Evolutionary conservation across 345 rosid species (phyloP), one percentile per base, ranked within the genome.

Genomic region (Corchorus olitorius): DNA sequence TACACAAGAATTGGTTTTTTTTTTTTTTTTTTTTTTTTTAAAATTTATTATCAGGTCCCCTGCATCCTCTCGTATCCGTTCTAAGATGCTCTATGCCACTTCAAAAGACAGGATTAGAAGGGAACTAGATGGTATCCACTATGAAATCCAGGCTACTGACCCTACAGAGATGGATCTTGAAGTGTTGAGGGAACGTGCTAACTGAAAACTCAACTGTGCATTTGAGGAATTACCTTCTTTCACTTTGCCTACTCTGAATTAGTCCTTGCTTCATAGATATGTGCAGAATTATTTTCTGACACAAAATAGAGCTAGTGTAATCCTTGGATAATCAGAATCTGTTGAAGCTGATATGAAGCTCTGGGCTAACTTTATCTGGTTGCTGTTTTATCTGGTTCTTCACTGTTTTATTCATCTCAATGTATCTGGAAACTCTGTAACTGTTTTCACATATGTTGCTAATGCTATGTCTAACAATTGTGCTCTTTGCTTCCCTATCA

Each of bases 101-200:
- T 92, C 94, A 0, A 90, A 92, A 76, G 91, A 89, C 66, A 81
- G 86, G 75, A 79, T 92, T 79, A 87, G 89, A 77, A 77, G 89
- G 77, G 97, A 92, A 83, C 90, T 92, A 9, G 87, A 92, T 55
- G 97, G 97, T 45, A 75, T 92, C 77, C 97, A 92, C 78, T 90
- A 90, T 49, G 93, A 89, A 85, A 88, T 92, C 82, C 97, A 92
- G 86, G 97, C 94, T 14, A 90, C 94, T 77, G 97, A 92, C 82
- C 89, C 91, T 73, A 88, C 94, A 1, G 97, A 92, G 81, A 89
- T 92, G 89, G 92, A 90, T 77, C 90, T 90, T 49, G 89, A 92
- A 45, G 93, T 90, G 59, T 7, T 89, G 61, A 83, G 83, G 73
- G 94, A 89, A 37, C 90, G 89, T 60, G 94, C 93, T n/a, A 83